These are phyloP conservation scores for Balansia obtecta DNA, from an alignment of 2,329 filamentous ascomycete genomes.

Conservation along the genomic window DNA sequence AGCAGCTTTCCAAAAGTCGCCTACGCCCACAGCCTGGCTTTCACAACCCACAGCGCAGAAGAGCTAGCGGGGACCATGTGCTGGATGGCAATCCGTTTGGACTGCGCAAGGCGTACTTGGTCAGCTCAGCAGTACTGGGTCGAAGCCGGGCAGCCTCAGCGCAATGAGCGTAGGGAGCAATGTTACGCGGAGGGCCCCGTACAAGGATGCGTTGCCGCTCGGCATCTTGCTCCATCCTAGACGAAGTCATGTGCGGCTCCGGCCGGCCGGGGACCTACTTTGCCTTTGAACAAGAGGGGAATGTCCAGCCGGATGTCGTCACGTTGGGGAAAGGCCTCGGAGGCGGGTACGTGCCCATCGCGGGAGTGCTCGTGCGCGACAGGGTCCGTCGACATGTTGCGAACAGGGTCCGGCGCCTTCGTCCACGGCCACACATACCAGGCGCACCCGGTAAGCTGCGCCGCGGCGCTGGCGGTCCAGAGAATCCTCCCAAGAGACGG, in stretches of 20 bases:
- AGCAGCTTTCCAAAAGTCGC: conserved; percentile 34
- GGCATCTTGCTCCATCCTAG: conserved; percentile 40
- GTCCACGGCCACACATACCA: conserved; percentile 16
- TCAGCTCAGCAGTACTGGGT: conserved; percentile 30
- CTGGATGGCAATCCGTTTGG: conserved; percentile 12
- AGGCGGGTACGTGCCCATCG: conserved; percentile 39
- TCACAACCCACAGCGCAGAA: conserved; percentile 14
- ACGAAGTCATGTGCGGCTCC: conserved; percentile 58
- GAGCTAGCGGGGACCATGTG: conserved; percentile 16
- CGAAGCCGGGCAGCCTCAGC: conserved; percentile 23
- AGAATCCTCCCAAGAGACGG: conserved; percentile 42
- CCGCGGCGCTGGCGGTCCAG: conserved; percentile 14
- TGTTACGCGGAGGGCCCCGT: conserved; percentile 14
- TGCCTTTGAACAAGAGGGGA: conserved; percentile 48
- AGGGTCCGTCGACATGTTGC: conserved; percentile 3
- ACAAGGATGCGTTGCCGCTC: conserved; percentile 15
- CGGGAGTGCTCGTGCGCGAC: conserved; percentile 1
- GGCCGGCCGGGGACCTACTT: conserved; percentile 49
- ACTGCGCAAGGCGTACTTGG: conserved; percentile 14
- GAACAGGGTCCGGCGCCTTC: conserved; percentile 4
- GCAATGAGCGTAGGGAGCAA: conserved; percentile 27
- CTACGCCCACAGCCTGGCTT: conserved; percentile 17
- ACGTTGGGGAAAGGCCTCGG: conserved; percentile 55
- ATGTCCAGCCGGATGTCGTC: conserved; percentile 46
- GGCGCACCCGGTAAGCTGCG: conserved; percentile 14